Conservation (phyloP, 495 filamentous ascomycete genomes). For the Podospora australis region DNA sequence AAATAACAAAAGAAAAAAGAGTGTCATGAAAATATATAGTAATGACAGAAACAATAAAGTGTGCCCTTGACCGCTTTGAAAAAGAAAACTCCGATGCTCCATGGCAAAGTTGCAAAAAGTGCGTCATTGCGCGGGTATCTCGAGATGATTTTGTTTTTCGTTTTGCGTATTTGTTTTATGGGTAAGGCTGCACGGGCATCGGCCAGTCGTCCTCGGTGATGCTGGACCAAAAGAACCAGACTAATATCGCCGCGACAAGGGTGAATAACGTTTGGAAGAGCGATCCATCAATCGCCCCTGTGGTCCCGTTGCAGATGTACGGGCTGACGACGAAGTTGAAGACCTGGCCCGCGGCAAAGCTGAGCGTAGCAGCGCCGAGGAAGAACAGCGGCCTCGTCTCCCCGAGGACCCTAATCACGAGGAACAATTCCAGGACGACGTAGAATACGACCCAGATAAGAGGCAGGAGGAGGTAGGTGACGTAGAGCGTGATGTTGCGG, state of each 20-base stretch:
- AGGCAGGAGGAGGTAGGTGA: constrained; percentile 86
- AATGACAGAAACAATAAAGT: background rate
- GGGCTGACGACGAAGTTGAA: constrained; percentile 92
- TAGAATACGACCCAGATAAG: constrained; percentile 81
- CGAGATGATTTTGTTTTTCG: background rate
- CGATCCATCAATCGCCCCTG: constrained; percentile 83
- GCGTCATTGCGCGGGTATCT: background rate
- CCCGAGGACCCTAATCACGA: constrained; percentile 78
- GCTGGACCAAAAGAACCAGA: constrained; percentile 97
- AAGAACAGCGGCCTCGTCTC: constrained; percentile 87
- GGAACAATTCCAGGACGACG: constrained; percentile 70
- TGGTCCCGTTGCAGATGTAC: constrained; percentile 75
- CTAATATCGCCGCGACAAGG: constrained; percentile 64
- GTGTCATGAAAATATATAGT: background rate
- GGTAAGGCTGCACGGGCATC: constrained; percentile 41
- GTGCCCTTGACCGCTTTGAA: too few relatives aligned
- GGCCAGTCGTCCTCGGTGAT: constrained; percentile 99
- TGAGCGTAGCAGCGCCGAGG: constrained; percentile 61
- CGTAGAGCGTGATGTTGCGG: constrained; percentile 81
- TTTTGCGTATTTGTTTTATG: constrained; percentile 10
- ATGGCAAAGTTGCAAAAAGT: too few relatives aligned
- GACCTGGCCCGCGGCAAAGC: constrained; percentile 89
- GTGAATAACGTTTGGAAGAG: constrained; percentile 94
- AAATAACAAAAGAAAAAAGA: constrained; percentile 2
- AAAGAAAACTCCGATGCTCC: constrained; percentile 5